Conservation (phyloP, 1,284 basidiomycete genomes). For the Thecaphora frezii region DNA sequence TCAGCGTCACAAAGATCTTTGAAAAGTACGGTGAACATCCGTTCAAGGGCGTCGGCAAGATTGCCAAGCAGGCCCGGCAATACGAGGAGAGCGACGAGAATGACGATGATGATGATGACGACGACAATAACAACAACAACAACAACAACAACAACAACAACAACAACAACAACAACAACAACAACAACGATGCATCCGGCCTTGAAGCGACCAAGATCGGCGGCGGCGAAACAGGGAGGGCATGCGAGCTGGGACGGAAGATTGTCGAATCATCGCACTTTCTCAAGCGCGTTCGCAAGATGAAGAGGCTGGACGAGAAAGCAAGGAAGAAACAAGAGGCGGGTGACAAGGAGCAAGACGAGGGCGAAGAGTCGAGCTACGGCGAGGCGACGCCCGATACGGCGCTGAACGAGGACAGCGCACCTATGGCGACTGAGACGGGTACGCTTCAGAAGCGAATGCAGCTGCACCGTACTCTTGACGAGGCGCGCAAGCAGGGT, state of each 20-base stretch:
- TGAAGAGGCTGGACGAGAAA: slow-evolving; percentile 15
- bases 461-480: slow-evolving; percentile 13
- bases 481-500: neutral
- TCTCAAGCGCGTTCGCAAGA: slow-evolving; percentile 26
- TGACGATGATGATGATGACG: neutral
- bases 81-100: neutral
- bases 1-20: slow-evolving; percentile 55
- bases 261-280: slow-evolving; percentile 21
- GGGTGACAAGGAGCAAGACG: neutral
- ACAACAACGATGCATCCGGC: too few relatives aligned
- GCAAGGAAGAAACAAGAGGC: neutral
- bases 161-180: too few relatives aligned
- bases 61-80: slow-evolving; percentile 7
- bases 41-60: slow-evolving; percentile 32
- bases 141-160: neutral
- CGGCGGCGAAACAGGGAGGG: too few relatives aligned
- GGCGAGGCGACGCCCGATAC: neutral
- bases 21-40: slow-evolving; percentile 39
- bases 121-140: neutral
- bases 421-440: slow-evolving; percentile 3
- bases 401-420: neutral
- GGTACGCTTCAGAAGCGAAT: slow-evolving; percentile 16
- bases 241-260: slow-evolving; percentile 10
- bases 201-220: too few relatives aligned
- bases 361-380: neutral